Conservation (phyloP, 129 eudicot species). For the Centaurea solstitialis region DNA sequence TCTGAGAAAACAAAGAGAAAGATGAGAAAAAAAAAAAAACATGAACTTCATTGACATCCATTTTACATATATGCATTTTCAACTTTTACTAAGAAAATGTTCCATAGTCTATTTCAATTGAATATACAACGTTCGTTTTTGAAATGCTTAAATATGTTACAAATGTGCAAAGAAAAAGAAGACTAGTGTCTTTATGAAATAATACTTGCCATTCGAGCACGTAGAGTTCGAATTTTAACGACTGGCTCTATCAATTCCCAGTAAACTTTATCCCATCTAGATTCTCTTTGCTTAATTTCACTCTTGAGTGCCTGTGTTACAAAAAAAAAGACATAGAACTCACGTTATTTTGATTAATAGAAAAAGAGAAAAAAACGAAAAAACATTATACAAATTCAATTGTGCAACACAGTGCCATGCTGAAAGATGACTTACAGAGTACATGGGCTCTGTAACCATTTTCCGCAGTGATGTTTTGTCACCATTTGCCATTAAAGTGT, state of each 20-base stretch:
- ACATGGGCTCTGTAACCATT: constrained; percentile 84
- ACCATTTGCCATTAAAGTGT: constrained; percentile 70
- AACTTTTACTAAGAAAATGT: background rate
- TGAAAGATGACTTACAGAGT: constrained; percentile 65
- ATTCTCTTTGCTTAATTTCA: constrained; percentile 85
- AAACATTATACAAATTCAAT: constrained; percentile 13
- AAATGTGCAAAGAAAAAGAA: constrained; percentile 2
- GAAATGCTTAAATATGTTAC: constrained; percentile 6
- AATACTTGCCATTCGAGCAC: constrained; percentile 92
- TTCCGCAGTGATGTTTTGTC: constrained; percentile 79
- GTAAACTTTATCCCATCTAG: constrained; percentile 69
- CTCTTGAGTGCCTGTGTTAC: constrained; percentile 80
- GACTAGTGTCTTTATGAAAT: background rate
- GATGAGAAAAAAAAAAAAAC: background rate
- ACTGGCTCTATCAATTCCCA: constrained; percentile 87
- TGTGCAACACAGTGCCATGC: constrained; percentile 5
- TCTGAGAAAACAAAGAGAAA: constrained; percentile 46
- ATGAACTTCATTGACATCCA: background rate
- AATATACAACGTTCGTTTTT: background rate
- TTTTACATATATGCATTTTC: background rate
- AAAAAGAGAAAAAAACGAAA: constrained; percentile 5
- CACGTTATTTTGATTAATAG: background rate
- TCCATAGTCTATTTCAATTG: background rate
- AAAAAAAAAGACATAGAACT: background rate
- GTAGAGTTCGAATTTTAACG: constrained; percentile 76